Evolutionary conservation across 2,329 filamentous ascomycete genomes (phyloP), one percentile per base, ranked within the genome.

Genomic region (Fusarium sp.): DNA sequence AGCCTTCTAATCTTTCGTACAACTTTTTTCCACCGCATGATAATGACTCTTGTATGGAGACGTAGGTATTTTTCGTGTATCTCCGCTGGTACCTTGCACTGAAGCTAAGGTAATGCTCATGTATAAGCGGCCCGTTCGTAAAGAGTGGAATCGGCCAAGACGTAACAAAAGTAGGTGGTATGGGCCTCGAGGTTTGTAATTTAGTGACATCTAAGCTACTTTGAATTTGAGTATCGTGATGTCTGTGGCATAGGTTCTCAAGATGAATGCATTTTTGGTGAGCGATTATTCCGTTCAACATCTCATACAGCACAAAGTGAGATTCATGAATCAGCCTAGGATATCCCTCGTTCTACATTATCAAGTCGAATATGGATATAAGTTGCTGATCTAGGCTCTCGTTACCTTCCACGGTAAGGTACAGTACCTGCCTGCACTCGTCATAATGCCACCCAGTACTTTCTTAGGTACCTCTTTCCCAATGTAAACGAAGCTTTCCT

Each of bases 81-180:
- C 68, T 64, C 54, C 30, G 30, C 68, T 58, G 30, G 64, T 71
- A 58, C 68, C 68, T 60, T 55, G 38, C 52, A 69, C 67, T 30
- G 51, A 32, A 52, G 52, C 47, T 65, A 58, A 52, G 52, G 46
- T 60, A 51, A 54, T 52, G 55, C 54, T 40, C n/a, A 54, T 70
- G 64, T 65, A 71, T 55, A 51, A 53, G 69, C 68, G 65, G 69
- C 61, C 68, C 57, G 65, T 71, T 63, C 58, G 63, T 71, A 53
- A 51, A 66, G 68, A 32, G 68, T 46, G 45, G 52, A 44, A 71
- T 58, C 62, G 48, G 29, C 65, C 54, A 62, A 71, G 49, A 45
- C 55, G 45, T 44, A 56, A 34, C 29, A 38, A 43, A 16, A 38
- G 38, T 38, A 46, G 24, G 58, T 41, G 55, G 59, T 61, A 69